These are phyloP conservation scores for Paracamarosporium sp. DNA, from an alignment of 2,329 filamentous ascomycete genomes.

Conservation along the genomic window DNA sequence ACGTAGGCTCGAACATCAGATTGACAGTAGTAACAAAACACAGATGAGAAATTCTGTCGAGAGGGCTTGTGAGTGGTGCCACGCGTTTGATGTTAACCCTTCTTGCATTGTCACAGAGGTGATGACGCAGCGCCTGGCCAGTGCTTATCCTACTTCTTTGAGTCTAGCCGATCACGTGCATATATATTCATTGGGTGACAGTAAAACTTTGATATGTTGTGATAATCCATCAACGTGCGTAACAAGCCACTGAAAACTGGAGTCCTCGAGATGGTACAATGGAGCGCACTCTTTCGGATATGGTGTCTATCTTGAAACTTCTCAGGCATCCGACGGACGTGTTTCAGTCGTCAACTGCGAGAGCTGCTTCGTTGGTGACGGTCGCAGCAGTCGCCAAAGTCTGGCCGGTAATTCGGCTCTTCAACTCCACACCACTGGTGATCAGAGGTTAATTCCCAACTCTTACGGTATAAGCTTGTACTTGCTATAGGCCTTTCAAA, in stretches of 20 bases:
- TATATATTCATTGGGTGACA: background rate
- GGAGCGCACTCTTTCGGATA: background rate
- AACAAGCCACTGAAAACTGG: background rate
- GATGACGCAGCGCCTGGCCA: slow-evolving; percentile 1
- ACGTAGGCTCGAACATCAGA: background rate
- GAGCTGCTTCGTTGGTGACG: background rate
- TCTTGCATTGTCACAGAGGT: background rate
- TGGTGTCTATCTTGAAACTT: background rate
- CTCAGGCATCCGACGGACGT: background rate
- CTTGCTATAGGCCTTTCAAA: background rate
- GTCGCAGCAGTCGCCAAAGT: background rate
- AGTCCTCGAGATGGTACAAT: background rate
- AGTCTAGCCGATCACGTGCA: background rate
- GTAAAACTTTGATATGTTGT: background rate
- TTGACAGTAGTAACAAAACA: background rate
- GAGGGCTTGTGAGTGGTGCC: background rate
- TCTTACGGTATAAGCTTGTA: background rate
- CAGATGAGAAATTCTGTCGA: background rate
- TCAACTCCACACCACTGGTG: background rate
- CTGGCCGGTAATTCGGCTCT: background rate
- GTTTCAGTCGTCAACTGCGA: slow-evolving; percentile 6
- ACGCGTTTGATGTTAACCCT: background rate
- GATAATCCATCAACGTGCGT: background rate
- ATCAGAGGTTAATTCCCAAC: background rate
- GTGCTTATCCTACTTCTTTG: background rate